Evolutionary conservation across 495 filamentous ascomycete genomes (phyloP).

Genomic region (Letharia lupina): DNA sequence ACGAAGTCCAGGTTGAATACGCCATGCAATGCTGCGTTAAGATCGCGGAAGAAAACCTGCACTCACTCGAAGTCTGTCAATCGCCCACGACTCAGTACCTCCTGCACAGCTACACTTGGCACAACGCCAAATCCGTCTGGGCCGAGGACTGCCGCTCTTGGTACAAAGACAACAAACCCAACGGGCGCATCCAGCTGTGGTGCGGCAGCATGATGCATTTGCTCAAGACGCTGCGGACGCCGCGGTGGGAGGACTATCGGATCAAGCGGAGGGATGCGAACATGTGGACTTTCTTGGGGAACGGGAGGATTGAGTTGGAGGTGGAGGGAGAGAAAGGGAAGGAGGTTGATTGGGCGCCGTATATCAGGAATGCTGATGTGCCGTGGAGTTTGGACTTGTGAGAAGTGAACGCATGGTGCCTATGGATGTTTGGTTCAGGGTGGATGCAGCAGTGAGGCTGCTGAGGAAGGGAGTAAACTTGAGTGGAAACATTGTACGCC

Average conservation of each 20-base stretch:
- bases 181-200: neutral
- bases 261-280: conserved; percentile 1
- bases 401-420: neutral
- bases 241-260: neutral
- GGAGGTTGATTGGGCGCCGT: neutral
- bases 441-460: neutral
- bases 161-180: neutral
- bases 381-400: neutral
- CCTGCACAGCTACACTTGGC: neutral
- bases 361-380: neutral
- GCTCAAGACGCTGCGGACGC: neutral
- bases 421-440: neutral
- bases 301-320: neutral
- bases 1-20: neutral
- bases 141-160: neutral
- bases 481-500: neutral
- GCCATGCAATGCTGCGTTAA: neutral
- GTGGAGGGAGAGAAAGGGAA: neutral
- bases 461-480: neutral
- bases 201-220: neutral
- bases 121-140: conserved; percentile 1
- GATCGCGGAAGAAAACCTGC: neutral
- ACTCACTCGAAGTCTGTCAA: neutral
- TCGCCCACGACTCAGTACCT: neutral
- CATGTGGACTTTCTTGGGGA: neutral